Base-by-base conservation (phyloP, 352 stramenopile genomes). In the Peronospora tabacina region DNA sequence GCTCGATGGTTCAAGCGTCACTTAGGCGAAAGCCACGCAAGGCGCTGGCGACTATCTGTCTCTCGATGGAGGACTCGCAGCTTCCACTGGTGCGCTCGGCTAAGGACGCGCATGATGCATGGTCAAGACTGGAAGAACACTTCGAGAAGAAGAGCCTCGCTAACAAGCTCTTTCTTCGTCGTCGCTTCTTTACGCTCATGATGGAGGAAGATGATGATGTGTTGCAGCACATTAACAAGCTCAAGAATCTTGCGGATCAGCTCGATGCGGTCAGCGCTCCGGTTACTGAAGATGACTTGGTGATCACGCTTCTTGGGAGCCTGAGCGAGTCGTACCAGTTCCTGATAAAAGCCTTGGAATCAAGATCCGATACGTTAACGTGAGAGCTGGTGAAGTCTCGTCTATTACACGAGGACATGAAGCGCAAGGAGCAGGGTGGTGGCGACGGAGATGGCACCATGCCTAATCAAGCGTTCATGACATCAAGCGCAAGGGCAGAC, bases 341-440 rank as follows among this genome's bases (percentile, higher is more conserved):
- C 33, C 55, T 52, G 5, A 58, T 57, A 17, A 63, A 24, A 42
- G 55, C 48, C n/a, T 52, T 63, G 20, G 42, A 63, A 15, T 62
- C 54, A 15, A 11, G 46, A 19, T 7, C 46, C 13, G 47, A 57
- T 16, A 35, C 54, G 19, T 22, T 55, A 17, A 32, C 39, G n/a
- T 46, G 54, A 32, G 24, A 60, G 24, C 52, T 60, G 0, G 41
- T 40, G 26, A 37, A 17, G 9, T 44, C 39, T 44, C 20, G 19
- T 20, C 19, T 44, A 8, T 13, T 34, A 12, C n/a, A 43, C 24
- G 16, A 55, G 41, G 38, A 55, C 39, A 44, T 33, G 19, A 44
- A 33, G 9, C 20, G 39, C 22, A 44, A 44, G 39, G 13, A 44
- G 9, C n/a, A 44, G 19, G 22, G 39, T 20, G 12, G 22, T 34